Evolutionary conservation across 768 basidiomycete genomes (phyloP), one percentile per base, ranked within the genome.

Genomic region (Tylopilus felleus): DNA sequence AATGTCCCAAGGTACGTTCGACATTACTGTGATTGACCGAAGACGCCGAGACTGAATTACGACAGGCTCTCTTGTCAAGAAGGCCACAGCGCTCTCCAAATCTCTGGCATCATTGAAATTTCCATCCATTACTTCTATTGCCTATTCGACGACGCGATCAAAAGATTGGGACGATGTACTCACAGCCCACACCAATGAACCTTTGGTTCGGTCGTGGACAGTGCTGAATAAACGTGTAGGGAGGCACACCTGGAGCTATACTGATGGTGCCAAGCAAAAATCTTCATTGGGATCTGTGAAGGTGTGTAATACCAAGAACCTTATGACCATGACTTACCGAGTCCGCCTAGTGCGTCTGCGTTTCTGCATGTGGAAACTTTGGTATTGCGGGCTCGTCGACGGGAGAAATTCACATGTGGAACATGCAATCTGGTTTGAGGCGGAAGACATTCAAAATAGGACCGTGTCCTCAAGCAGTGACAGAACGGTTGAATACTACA

Each of bases 111-210:
- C 85, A 0, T 79, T 98, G 49, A 97, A 98, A 71, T 87, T 93
- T 46, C 85, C 93, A 14, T 78, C 91, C 0, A 78, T 97, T 29
- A 85, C 83, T 2, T 77, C 88, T 8, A 75, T 98, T 8, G 83
- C 93, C 0, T 88, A 84, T 68, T 93, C 93, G 1, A 78, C 84
- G 1, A 77, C 86, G 1, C 81, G 94, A 25, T 79, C 90, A 9
- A 96, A 93, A 68, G 95, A 99, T 58, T 99, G 97, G 97, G 96
- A 98, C 65, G 94, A 98, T 64, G 86, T 98, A 41, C 69, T 99
- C 6, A 94, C 95, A n/a, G 83, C 84, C 0, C 95, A 98, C 67
- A 75, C 81, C 1, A 91, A 93, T 44, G 94, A 96, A 61, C 77
- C 82, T 4, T 80, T 86, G 52, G 89, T 89, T 2, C 79, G 96